These are phyloP conservation scores for Acmispon strigosus DNA, from an alignment of 306 rosid species.

Conservation along the genomic window DNA sequence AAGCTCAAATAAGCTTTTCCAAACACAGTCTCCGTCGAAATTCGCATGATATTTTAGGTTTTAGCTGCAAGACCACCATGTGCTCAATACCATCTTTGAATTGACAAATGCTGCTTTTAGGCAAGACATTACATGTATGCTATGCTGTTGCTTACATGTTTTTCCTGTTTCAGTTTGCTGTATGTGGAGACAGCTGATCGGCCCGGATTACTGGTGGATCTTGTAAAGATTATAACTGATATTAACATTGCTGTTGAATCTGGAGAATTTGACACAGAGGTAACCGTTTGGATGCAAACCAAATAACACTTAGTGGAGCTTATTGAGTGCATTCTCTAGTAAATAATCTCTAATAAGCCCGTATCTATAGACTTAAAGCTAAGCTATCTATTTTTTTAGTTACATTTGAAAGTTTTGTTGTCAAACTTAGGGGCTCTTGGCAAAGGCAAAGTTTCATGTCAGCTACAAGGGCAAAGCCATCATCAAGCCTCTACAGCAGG, in stretches of 20 bases:
- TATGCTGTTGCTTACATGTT: neutral
- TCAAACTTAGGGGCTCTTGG: slow-evolving; percentile 68
- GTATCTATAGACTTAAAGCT: too few relatives aligned
- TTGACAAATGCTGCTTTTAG: too few relatives aligned
- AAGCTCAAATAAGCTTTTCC: too few relatives aligned
- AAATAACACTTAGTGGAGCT: too few relatives aligned
- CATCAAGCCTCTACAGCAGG: slow-evolving; percentile 91
- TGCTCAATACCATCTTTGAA: too few relatives aligned
- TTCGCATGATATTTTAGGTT: too few relatives aligned
- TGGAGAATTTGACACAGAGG: slow-evolving; percentile 97
- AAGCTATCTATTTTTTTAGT: neutral
- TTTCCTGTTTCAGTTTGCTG: slow-evolving; percentile 56
- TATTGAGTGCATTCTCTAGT: too few relatives aligned
- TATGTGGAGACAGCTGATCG: slow-evolving; percentile 87
- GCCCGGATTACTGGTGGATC: slow-evolving; percentile 91
- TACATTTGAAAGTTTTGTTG: slow-evolving; percentile 12
- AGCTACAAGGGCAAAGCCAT: slow-evolving; percentile 65
- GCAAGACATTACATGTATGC: too few relatives aligned
- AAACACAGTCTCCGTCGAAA: too few relatives aligned
- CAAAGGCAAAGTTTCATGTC: slow-evolving; percentile 95
- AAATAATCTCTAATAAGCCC: neutral
- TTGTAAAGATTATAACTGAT: slow-evolving; percentile 79
- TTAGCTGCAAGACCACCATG: too few relatives aligned
- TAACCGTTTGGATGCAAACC: neutral
- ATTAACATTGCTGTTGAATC: slow-evolving; percentile 72